These are phyloP conservation scores for Sclerotinia minor DNA, from an alignment of 2,329 filamentous ascomycete genomes.

Conservation along the genomic window DNA sequence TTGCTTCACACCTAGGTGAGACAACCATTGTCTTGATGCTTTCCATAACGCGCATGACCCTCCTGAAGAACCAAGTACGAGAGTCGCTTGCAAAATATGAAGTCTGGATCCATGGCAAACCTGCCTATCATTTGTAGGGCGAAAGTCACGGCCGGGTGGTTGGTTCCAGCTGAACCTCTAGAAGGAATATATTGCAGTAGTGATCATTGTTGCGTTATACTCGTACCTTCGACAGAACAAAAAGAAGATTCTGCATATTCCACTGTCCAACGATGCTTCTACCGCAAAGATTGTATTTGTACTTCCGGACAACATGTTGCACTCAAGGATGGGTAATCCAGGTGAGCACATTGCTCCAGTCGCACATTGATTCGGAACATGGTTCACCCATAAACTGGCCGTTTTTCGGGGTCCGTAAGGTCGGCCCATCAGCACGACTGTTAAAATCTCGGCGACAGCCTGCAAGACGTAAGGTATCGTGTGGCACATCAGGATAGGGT, in stretches of 20 bases:
- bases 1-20: not conserved
- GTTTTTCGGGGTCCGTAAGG: slow-evolving; percentile 11
- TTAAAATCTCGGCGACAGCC: slow-evolving; percentile 3
- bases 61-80: slow-evolving; percentile 22
- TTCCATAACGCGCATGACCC: slow-evolving; percentile 23
- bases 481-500: slow-evolving; percentile 38
- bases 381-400: slow-evolving; percentile 8
- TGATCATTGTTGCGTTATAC: slow-evolving; percentile 16
- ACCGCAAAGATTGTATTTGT: slow-evolving; percentile 5
- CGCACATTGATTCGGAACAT: slow-evolving; percentile 8
- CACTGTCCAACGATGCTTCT: slow-evolving; percentile 7
- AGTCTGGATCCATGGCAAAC: slow-evolving; percentile 10
- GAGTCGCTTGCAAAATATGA: slow-evolving; percentile 19
- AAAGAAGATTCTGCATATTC: slow-evolving; percentile 1
- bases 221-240: slow-evolving; percentile 6
- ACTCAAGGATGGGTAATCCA: slow-evolving; percentile 11
- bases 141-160: slow-evolving; percentile 13
- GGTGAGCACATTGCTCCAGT: slow-evolving; percentile 16
- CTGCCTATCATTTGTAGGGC: slow-evolving; percentile 9
- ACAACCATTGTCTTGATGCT: slow-evolving; percentile 8
- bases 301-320: slow-evolving; percentile 18
- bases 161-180: slow-evolving; percentile 19
- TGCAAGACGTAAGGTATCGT: slow-evolving; percentile 29
- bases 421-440: slow-evolving; percentile 18
- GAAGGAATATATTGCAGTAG: slow-evolving; percentile 4